These are phyloP conservation scores for Colletotrichum spinosum DNA, from an alignment of 2,329 filamentous ascomycete species.

Conservation along the genomic window DNA sequence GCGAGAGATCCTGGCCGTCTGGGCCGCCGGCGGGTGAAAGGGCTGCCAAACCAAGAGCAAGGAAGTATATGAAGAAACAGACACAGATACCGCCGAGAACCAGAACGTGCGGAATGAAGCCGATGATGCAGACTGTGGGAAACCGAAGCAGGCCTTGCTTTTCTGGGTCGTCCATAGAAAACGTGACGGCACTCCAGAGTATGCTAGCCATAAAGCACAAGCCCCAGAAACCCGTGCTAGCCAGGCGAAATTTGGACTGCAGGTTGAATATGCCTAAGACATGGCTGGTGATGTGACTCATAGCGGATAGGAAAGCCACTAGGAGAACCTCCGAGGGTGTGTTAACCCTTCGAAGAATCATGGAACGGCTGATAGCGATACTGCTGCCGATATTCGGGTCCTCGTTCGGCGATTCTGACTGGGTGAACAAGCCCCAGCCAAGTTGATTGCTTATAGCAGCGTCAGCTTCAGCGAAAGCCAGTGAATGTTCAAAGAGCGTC, in stretches of 20 bases:
- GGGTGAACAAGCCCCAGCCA: conserved; percentile 74
- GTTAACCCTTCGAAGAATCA: conserved; percentile 84
- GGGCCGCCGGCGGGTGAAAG: conserved; percentile 67
- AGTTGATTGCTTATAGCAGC: conserved; percentile 85
- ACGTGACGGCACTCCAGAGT: conserved; percentile 77
- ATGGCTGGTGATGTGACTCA: conserved; percentile 90
- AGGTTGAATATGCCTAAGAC: conserved; percentile 82
- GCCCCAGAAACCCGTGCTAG: conserved; percentile 92
- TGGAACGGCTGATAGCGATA: conserved; percentile 68
- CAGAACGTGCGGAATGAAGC: conserved; percentile 93
- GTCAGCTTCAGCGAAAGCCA: conserved; percentile 96
- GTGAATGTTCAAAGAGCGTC: conserved; percentile 95
- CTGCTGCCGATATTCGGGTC: conserved; percentile 14
- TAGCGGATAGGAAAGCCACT: conserved; percentile 86
- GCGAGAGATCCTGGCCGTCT: conserved; percentile 50
- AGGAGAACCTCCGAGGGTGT: conserved; percentile 90
- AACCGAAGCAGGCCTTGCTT: conserved; percentile 82
- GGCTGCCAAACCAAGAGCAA: conserved; percentile 82
- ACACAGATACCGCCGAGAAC: conserved; percentile 82
- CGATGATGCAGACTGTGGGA: conserved; percentile 93
- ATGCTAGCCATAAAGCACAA: conserved; percentile 90
- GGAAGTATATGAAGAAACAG: conserved; percentile 80
- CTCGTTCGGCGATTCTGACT: conserved; percentile 53
- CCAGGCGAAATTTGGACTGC: conserved; percentile 81
- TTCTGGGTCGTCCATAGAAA: conserved; percentile 69